Percentiles rank a stretch among this genome's conserved stretches.
These are phyloP conservation scores for Erysiphe pulchra DNA, from an alignment of 2,329 filamentous ascomycete genomes.

Conservation along the genomic window DNA sequence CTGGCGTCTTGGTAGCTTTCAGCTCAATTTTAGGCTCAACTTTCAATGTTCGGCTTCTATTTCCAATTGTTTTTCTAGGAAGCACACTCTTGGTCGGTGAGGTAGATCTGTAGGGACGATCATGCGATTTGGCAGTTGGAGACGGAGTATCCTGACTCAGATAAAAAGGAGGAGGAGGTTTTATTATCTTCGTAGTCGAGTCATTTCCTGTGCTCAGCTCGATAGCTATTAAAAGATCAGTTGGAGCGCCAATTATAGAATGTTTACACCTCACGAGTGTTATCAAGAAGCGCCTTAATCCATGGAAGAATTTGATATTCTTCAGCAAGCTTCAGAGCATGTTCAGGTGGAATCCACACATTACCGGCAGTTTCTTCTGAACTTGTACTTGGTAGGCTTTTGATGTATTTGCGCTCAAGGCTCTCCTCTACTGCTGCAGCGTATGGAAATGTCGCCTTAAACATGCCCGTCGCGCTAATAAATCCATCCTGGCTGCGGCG, in stretches of 20 bases:
- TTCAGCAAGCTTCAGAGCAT: conserved; percentile 58
- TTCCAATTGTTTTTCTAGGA: conserved; percentile 15
- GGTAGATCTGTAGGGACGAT: conserved; percentile 31
- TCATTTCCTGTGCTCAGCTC: conserved; percentile 16
- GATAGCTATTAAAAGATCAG: conserved; percentile 23
- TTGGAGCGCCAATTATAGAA: neutral
- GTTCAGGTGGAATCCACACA: conserved; percentile 71
- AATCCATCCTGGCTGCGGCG: conserved; percentile 65
- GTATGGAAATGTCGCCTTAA: conserved; percentile 71
- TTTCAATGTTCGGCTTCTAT: conserved; percentile 16
- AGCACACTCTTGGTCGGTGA: conserved; percentile 25
- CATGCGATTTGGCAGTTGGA: conserved; percentile 13
- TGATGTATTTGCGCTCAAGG: conserved; percentile 59
- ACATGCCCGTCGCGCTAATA: conserved; percentile 74
- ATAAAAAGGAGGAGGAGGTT: conserved; percentile 56
- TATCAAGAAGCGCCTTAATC: conserved; percentile 80
- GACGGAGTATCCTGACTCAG: conserved; percentile 17
- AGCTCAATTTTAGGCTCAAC: conserved; percentile 2
- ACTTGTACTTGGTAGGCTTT: conserved; percentile 56
- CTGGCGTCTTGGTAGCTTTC: conserved; percentile 6
- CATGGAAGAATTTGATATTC: conserved; percentile 72
- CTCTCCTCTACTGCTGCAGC: conserved; percentile 48
- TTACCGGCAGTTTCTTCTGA: conserved; percentile 87
- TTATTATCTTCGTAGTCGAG: conserved; percentile 36
- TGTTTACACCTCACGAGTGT: conserved; percentile 22